Percentiles rank a stretch among this genome's conserved stretches.
Conservation (phyloP, 352 stramenopile genomes). For the Phytophthora kernoviae region DNA sequence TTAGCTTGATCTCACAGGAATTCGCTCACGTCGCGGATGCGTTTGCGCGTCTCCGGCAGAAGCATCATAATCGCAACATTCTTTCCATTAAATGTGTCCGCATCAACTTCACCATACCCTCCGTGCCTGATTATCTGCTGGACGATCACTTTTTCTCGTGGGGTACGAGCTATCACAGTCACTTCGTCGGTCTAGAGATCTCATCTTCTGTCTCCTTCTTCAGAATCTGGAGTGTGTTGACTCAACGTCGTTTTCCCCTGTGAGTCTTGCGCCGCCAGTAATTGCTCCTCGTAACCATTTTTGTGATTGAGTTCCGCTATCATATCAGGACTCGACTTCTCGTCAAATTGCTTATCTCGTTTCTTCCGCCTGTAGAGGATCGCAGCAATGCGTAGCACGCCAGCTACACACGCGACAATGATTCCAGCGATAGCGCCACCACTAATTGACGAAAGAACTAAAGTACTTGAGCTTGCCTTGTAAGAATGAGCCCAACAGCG, state of each 20-base stretch:
- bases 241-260: constrained; percentile 12
- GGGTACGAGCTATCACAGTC: constrained; percentile 34
- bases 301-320: neutral
- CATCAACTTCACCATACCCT: constrained; percentile 47
- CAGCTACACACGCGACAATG: constrained; percentile 10
- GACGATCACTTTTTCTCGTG: constrained; percentile 41
- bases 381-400: constrained; percentile 3
- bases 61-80: constrained; percentile 52
- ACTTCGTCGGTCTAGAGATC: constrained; percentile 30
- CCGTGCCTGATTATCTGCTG: constrained; percentile 38
- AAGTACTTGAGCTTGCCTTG: neutral
- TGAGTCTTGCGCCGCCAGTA: constrained; percentile 11
- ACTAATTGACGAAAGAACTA: constrained; percentile 12
- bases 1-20: constrained; percentile 58
- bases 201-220: neutral
- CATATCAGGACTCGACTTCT: neutral
- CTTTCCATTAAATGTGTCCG: constrained; percentile 39
- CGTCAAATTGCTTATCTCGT: neutral
- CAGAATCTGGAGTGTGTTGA: neutral
- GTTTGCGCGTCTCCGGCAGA: constrained; percentile 20
- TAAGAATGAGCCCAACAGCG: no score
- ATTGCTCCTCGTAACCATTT: constrained; percentile 15
- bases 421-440: constrained; percentile 24
- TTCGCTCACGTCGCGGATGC: constrained; percentile 37
- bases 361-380: constrained; percentile 11